Conservation (phyloP, 148 eudicot species). For the Vaccinium macrocarpon region DNA sequence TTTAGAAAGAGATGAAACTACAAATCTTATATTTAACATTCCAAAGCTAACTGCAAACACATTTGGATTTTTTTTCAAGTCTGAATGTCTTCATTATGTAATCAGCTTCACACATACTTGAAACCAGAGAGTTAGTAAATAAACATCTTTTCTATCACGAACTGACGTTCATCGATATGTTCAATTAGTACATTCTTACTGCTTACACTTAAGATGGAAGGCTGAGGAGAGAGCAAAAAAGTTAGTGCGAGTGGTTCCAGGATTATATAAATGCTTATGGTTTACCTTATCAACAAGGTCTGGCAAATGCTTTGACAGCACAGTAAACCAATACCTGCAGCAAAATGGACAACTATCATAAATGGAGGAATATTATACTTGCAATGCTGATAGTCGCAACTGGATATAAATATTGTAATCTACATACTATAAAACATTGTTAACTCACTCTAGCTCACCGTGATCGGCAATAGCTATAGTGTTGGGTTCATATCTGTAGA, state of each 20-base stretch:
- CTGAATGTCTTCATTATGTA: not conserved
- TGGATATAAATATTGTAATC: not conserved
- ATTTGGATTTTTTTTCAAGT: not conserved
- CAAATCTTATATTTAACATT: not conserved
- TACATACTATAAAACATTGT: not conserved
- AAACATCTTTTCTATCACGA: not conserved
- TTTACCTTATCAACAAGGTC: slow-evolving; percentile 97
- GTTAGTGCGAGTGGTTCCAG: not conserved
- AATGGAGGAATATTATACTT: slow-evolving; percentile 13
- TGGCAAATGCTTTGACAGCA: slow-evolving; percentile 82
- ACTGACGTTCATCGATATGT: not conserved
- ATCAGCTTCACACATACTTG: not conserved
- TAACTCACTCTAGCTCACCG: slow-evolving; percentile 82
- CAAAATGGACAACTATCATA: slow-evolving; percentile 10
- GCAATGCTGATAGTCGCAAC: not conserved
- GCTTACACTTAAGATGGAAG: not conserved
- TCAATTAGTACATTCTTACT: not conserved
- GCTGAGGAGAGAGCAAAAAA: not conserved
- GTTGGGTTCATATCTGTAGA: slow-evolving; percentile 86
- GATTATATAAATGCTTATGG: not conserved
- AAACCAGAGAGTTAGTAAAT: not conserved
- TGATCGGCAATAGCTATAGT: slow-evolving; percentile 89
- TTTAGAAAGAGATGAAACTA: slow-evolving; percentile 8
- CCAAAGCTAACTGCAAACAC: not conserved
- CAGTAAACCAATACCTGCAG: slow-evolving; percentile 85